Base-by-base conservation (phyloP, 1,284 basidiomycete species). In the Sporisorium exsertum region DNA sequence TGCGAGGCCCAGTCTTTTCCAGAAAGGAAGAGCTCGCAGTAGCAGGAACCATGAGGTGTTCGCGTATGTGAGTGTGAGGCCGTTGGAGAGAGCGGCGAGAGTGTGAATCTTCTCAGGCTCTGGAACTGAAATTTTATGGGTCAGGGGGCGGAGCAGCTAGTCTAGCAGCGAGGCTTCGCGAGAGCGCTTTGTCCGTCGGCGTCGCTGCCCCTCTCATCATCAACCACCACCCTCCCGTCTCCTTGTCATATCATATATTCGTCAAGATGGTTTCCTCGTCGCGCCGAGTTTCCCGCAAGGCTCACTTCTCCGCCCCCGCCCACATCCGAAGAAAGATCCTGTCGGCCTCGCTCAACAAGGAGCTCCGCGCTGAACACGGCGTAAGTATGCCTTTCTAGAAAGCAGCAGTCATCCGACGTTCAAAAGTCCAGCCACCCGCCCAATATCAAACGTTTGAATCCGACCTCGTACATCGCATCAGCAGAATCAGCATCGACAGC, bases 331-430 rank as follows among this genome's bases (percentile, higher is more conserved):
- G 96, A 88, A 96, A 94, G 89, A 95, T 98, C 85, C 97, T 99
- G 95, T 95, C 94, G 82, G 94, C 95, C 73, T 89, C 94, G 65
- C 91, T 99, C 77, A 93, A 93, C 81, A 98, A 97, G 90, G 96
- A 97, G 86, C 92, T 99, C 84, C 92, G 95, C 80, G 88, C 87
- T 86, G 93, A 97, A 89, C 90, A 99, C 90, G 92, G 92, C 87
- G 95, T 97, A 87, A 84, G 93, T 90, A 74, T 78, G 35, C 61
- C 20, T 18, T 5, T 7, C 2, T 16, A 9, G n/a, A 9, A 16
- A 37, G 35, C 46, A 56, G 24, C 54, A 54, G 57, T 56, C 52
- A 55, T 24, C 18, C 42, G 46, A 62, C 58, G 46, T 46, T 20
- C 37, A 33, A 50, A 45, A 54, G 10, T 15, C 3, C 33, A 24